These are phyloP conservation scores for Erigeron canadensis DNA, from an alignment of 129 eudicot species.

Conservation along the genomic window DNA sequence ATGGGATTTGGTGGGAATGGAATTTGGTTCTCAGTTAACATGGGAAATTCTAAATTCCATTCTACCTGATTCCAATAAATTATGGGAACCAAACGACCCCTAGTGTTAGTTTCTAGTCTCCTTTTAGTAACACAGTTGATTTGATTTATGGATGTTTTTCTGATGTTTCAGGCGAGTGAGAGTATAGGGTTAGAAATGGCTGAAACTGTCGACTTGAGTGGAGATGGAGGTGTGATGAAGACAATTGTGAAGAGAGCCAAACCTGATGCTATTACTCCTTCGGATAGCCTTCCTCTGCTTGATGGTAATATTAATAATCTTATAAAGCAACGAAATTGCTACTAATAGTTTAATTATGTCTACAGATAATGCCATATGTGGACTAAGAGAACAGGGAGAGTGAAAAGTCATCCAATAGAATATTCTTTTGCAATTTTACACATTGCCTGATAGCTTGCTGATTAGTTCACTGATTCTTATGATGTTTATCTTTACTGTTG, in stretches of 20 bases:
- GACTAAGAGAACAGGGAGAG: not conserved
- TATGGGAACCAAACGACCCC: no score
- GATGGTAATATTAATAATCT: constrained; percentile 51
- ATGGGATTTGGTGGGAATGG: no score
- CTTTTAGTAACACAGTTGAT: not conserved
- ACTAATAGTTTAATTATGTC: not conserved
- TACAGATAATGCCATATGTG: not conserved
- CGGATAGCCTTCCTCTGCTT: constrained; percentile 83
- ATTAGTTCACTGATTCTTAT: constrained; percentile 9
- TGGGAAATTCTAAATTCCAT: no score
- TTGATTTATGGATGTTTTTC: constrained; percentile 4
- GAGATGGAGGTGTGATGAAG: constrained; percentile 98
- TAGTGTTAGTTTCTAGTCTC: no score
- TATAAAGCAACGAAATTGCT: not conserved
- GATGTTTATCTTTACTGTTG: constrained; percentile 13
- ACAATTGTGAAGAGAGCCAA: constrained; percentile 68
- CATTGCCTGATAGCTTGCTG: not conserved
- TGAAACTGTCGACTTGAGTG: constrained; percentile 73
- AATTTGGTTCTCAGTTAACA: no score
- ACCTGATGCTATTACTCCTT: constrained; percentile 81
- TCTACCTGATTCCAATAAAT: no score
- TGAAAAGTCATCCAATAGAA: not conserved
- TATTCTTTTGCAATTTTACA: not conserved
- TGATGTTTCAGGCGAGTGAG: constrained; percentile 32
- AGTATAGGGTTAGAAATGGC: constrained; percentile 56